These are phyloP conservation scores for Bothriochloa decipiens DNA, from an alignment of 176 grass and related monocot species.

Conservation along the genomic window DNA sequence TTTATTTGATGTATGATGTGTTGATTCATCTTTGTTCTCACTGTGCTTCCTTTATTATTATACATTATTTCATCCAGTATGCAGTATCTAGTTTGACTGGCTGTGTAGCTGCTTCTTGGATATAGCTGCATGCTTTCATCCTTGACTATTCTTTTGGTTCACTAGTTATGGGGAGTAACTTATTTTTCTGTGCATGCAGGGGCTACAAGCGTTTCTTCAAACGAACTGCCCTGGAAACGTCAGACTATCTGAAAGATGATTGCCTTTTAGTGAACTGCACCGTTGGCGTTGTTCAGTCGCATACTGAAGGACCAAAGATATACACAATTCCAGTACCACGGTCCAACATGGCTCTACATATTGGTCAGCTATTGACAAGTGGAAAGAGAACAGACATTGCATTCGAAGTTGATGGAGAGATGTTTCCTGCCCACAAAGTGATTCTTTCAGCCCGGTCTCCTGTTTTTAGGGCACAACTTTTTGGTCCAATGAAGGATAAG, in stretches of 20 bases:
- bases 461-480: conserved; percentile 96
- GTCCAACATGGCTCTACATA: conserved; percentile 77
- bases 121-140: conserved; percentile 1
- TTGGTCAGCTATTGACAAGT: conserved; percentile 70
- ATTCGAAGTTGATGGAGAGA: conserved; percentile 84
- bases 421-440: conserved; percentile 83
- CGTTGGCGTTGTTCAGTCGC: conserved; percentile 90
- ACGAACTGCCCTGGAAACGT: conserved; percentile 80
- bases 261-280: conserved; percentile 93
- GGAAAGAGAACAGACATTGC: conserved; percentile 73
- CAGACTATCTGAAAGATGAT: conserved; percentile 98
- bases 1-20: conserved; percentile 1
- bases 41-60: not conserved
- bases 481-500: conserved; percentile 96
- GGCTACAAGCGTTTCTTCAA: conserved; percentile 97
- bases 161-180: conserved; percentile 13
- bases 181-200: conserved; percentile 56
- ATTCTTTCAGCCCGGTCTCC: conserved; percentile 86
- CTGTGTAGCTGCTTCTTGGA: not conserved
- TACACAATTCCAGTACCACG: conserved; percentile 81
- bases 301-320: conserved; percentile 83
- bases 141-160: not conserved
- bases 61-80: not conserved
- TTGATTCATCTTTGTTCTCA: conserved; percentile 18
- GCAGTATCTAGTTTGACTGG: not conserved